Evolutionary conservation across 1,139 yeast genomes (phyloP).

Genomic region (Pichia sp.): DNA sequence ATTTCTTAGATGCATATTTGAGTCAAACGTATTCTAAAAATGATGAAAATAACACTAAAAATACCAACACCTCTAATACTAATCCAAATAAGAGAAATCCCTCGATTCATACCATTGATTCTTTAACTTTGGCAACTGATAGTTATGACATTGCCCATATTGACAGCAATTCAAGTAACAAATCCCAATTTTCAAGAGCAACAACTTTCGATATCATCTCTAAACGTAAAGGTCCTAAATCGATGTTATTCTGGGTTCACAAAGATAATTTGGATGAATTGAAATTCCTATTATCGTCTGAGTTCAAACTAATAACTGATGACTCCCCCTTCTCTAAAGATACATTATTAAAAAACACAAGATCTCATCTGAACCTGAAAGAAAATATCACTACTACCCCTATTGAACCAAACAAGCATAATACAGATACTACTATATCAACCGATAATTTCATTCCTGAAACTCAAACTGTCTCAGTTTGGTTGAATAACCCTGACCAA

Average conservation of each 20-base stretch:
- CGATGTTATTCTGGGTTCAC: conserved; percentile 35
- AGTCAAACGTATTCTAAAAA: no score
- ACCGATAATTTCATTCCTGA: conserved; percentile 22
- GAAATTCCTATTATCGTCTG: conserved; percentile 31
- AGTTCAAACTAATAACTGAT: conserved; percentile 27
- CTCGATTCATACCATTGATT: conserved; percentile 32
- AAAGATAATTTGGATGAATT: conserved; percentile 39
- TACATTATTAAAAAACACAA: conserved; percentile 22
- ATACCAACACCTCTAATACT: not conserved
- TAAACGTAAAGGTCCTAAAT: conserved; percentile 28
- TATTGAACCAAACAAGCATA: not conserved
- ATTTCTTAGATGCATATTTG: conserved; percentile 33
- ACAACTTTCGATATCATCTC: conserved; percentile 31
- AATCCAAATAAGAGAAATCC: conserved; percentile 11
- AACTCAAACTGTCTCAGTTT: conserved; percentile 21
- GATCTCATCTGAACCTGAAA: conserved; percentile 20
- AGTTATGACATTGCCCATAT: conserved; percentile 1
- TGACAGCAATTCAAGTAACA: not conserved
- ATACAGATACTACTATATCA: not conserved
- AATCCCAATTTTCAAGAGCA: conserved; percentile 18
- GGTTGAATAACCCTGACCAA: conserved; percentile 24
- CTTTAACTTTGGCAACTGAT: conserved; percentile 26
- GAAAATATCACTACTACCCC: not conserved
- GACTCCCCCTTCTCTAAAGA: conserved; percentile 18
- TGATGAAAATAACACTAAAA: not conserved